Evolutionary conservation across 2,329 filamentous ascomycete species (phyloP), one percentile per base, ranked within the genome.

Genomic region (Fusarium ramigenum): DNA sequence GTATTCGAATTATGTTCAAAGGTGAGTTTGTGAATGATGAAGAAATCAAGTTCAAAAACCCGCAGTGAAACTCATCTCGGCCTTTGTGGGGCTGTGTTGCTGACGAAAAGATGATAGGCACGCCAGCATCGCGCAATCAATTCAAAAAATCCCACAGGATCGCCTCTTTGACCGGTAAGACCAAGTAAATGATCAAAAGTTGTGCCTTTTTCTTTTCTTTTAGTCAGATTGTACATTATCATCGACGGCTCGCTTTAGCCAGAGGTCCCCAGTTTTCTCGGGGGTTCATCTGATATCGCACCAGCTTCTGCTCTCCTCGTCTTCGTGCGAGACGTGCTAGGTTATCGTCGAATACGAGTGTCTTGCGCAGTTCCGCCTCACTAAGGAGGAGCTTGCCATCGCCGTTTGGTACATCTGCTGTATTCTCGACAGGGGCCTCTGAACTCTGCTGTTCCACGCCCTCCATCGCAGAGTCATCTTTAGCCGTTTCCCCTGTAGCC

Each of bases 181-280:
- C 49, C 19, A 42, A 61, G 28, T 28, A 52, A 52, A 19, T 19
- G 39, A 23, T 40, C 25, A 42, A 18, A 44, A 9, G 18, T 37
- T 37, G 21, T 16, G 44, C 16, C 16, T 28, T 28, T 46, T 37
- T 37, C 16, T 37, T 37, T 47, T 25, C 34, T 30, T 40, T 54
- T 23, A 44, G 32, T 25, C 36, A 42, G 44, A 36, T 60, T 70
- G 28, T 58, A 60, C 54, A 32, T 44, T 52, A 72, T 70, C 53
- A 74, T 86, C 82, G 81, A n/a, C 84, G 85, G 73, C 81, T 86
- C 32, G 89, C 89, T 73, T 85, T 85, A 59, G 84, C 85, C 90
- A 97, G 90, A 2, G 96, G 96, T 0, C 96, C 96, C 96, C 96
- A 99, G 81, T 98, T 96, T 78, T 94, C 92, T 67, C 92, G 87